These are phyloP conservation scores for Astragalus glycyphyllos DNA, from an alignment of 306 rosid species.

Conservation along the genomic window DNA sequence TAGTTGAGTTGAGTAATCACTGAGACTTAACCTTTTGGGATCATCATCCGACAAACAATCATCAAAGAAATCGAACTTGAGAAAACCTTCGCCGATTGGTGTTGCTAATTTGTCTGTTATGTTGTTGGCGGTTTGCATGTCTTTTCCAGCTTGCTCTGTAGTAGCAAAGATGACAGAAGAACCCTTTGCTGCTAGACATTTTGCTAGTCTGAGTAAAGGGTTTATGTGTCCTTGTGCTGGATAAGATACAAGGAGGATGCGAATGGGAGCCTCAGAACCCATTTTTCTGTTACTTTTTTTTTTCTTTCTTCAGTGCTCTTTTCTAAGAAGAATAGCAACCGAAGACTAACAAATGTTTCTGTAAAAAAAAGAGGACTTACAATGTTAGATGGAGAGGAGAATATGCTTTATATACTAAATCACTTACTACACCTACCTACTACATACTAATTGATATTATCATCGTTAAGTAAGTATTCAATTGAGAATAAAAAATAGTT, in stretches of 20 bases:
- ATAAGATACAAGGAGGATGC: slow-evolving; percentile 60
- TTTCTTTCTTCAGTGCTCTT: not conserved
- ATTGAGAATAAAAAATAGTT: too few relatives aligned
- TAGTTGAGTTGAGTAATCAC: slow-evolving; percentile 32
- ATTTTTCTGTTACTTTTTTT: slow-evolving; percentile 22
- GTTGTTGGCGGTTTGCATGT: slow-evolving; percentile 50
- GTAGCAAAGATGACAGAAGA: slow-evolving; percentile 59
- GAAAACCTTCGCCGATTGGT: slow-evolving; percentile 60
- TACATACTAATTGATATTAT: too few relatives aligned
- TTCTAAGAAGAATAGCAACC: not conserved
- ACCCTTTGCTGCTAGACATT: slow-evolving; percentile 71
- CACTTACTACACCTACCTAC: too few relatives aligned
- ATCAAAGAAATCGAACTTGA: slow-evolving; percentile 64
- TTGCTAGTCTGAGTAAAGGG: slow-evolving; percentile 71
- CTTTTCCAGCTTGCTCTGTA: slow-evolving; percentile 48
- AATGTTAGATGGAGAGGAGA: not conserved
- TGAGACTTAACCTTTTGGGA: slow-evolving; percentile 29
- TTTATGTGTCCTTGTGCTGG: slow-evolving; percentile 85
- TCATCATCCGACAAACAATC: slow-evolving; percentile 51
- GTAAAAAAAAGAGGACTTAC: too few relatives aligned
- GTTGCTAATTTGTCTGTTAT: slow-evolving; percentile 39
- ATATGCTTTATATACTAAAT: not conserved
- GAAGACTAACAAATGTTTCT: too few relatives aligned
- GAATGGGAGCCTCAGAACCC: slow-evolving; percentile 43
- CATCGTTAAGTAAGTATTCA: too few relatives aligned